Evolutionary conservation across 2,329 filamentous ascomycete species (phyloP).

Genomic region (Pseudocercospora pini-densiflorae): DNA sequence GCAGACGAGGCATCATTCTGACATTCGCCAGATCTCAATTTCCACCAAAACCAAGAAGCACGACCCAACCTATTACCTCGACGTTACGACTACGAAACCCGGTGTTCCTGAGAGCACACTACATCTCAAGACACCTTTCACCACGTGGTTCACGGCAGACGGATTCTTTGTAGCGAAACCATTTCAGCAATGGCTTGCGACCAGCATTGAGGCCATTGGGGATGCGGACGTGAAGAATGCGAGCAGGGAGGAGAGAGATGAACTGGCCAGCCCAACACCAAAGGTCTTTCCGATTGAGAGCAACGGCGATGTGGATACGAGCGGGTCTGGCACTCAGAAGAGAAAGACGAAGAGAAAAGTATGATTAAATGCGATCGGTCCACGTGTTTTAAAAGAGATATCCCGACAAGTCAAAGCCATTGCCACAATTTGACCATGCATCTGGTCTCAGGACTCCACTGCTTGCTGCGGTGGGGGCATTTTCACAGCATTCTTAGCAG

Average conservation of each 20-base stretch:
- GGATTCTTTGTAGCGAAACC: constrained; percentile 75
- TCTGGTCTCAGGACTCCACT: neutral
- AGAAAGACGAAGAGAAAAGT: constrained; percentile 32
- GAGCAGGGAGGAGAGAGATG: constrained; percentile 44
- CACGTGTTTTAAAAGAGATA: neutral
- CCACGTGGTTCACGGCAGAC: constrained; percentile 73
- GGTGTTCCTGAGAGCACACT: constrained; percentile 38
- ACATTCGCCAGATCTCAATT: constrained; percentile 68
- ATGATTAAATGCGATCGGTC: neutral
- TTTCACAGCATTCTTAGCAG: neutral
- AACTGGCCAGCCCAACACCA: constrained; percentile 30
- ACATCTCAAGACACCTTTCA: constrained; percentile 68
- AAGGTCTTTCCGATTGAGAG: constrained; percentile 18
- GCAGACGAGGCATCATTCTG: constrained; percentile 4
- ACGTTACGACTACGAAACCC: constrained; percentile 54
- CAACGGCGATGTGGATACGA: constrained; percentile 24
- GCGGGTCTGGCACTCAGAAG: constrained; percentile 35
- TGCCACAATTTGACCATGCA: neutral
- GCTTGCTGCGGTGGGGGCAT: neutral
- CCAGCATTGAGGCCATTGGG: constrained; percentile 68
- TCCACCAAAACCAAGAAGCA: constrained; percentile 76
- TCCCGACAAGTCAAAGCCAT: neutral
- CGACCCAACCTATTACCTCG: constrained; percentile 78
- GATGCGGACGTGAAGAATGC: constrained; percentile 64
- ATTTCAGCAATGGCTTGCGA: constrained; percentile 78